Evolutionary conservation across 805 yeast genomes (phyloP), one percentile per base, ranked within the genome.

Genomic region (Saccharomycopsis selenospora): DNA sequence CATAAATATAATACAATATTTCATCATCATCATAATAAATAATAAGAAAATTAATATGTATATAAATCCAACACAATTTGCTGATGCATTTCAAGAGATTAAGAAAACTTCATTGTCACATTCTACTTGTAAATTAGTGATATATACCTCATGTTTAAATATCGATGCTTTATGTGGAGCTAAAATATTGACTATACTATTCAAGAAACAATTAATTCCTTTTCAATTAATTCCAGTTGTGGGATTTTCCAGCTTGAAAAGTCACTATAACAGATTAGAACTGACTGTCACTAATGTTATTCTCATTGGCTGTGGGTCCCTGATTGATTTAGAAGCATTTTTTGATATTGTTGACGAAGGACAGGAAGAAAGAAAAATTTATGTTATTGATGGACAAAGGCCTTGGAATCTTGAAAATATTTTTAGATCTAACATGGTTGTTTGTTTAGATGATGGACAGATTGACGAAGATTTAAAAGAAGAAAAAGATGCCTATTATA

Each of bases 381-480:
- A 87, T 58, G 76, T 95, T 8, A 72, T 93, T 48, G 99, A 93
- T 65, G 89, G 95, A 2, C 93, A 85, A 55, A 70, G 98, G 55
- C 99, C 99, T 3, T 93, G 99, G 98, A 90, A 90, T 65, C 68
- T 93, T 55, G 96, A 90, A 62, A 93, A 93, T 61, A 59, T 93
- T 42, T 90, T 85, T 70, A 96, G 95, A 1, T 81, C 91, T 4
- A 78, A 79, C 7, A 72, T 79, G 54, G 77, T 93, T 3, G 73
- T 72, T 4, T 90, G 98, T 63, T 76, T 90, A 52, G 98, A 90
- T 60, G 98, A 91, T 61, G 96, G 96, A 0, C 69, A 70, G 42
- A 72, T 85, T 1, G 85, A 82, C 27, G 76, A 73, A 29, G 79
- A 76, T 45, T 62, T 90, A 46, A 53, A 52, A 11, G 63, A 67